These are phyloP conservation scores for Mycocalia duriaeana DNA, from an alignment of 1,284 basidiomycete genomes.

Conservation along the genomic window DNA sequence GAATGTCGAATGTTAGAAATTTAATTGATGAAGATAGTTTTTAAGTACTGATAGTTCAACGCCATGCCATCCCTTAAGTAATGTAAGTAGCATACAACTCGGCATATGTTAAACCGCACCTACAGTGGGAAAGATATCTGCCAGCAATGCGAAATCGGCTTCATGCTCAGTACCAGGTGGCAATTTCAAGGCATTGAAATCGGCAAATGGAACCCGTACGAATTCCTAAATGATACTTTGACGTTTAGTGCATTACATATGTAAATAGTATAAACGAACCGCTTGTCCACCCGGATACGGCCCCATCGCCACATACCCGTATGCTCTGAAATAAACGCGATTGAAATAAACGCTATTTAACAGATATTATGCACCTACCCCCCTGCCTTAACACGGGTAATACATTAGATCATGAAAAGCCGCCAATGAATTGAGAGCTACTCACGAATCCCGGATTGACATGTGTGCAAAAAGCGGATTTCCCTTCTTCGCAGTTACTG, in stretches of 20 bases:
- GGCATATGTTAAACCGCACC: not conserved
- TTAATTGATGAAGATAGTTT: too few relatives aligned
- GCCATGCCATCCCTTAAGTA: constrained; percentile 51
- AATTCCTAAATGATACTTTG: constrained; percentile 48
- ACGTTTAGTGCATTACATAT: too few relatives aligned
- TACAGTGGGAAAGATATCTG: constrained; percentile 51
- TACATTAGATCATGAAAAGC: not conserved
- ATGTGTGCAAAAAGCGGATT: constrained; percentile 46
- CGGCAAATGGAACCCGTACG: constrained; percentile 47
- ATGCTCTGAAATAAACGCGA: constrained; percentile 26
- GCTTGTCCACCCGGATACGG: constrained; percentile 50
- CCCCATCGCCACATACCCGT: constrained; percentile 49
- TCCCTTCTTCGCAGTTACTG: constrained; percentile 47
- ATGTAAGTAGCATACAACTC: too few relatives aligned
- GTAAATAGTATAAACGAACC: constrained; percentile 16
- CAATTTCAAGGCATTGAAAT: constrained; percentile 47
- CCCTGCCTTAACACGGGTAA: constrained; percentile 28
- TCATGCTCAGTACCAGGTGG: constrained; percentile 48
- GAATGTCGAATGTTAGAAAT: not conserved
- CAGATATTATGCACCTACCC: constrained; percentile 24
- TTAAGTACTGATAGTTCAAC: constrained; percentile 39
- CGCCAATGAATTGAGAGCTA: constrained; percentile 6
- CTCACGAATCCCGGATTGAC: constrained; percentile 53
- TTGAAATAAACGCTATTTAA: not conserved
- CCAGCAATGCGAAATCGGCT: constrained; percentile 49